These are phyloP conservation scores for Leccinum pachyderme DNA, from an alignment of 1,284 basidiomycete genomes.

Conservation along the genomic window DNA sequence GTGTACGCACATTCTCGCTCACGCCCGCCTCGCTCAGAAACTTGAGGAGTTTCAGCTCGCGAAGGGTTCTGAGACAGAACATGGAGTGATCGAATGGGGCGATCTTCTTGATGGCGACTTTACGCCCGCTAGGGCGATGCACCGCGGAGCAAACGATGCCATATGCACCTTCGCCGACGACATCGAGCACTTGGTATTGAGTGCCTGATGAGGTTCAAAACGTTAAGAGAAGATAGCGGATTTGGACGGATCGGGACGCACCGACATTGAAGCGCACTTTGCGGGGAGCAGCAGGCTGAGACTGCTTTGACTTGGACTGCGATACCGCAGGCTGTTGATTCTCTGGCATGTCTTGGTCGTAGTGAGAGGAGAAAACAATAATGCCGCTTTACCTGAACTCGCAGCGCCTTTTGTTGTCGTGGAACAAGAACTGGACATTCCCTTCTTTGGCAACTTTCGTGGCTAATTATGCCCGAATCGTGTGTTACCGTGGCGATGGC, in stretches of 20 bases:
- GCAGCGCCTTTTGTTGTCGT: slow-evolving; percentile 17
- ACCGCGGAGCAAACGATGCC: slow-evolving; percentile 89
- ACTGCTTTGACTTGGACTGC: slow-evolving; percentile 57
- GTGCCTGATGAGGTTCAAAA: slow-evolving; percentile 47
- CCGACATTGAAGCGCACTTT: slow-evolving; percentile 93
- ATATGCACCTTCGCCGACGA: slow-evolving; percentile 87
- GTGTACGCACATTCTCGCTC: slow-evolving; percentile 80
- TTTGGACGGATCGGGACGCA: slow-evolving; percentile 41
- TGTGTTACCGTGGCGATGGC: not conserved
- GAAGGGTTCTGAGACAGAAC: slow-evolving; percentile 84
- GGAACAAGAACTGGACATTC: slow-evolving; percentile 18
- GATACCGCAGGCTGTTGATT: slow-evolving; percentile 18
- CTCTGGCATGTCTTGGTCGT: slow-evolving; percentile 25
- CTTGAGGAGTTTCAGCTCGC: slow-evolving; percentile 87
- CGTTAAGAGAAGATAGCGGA: slow-evolving; percentile 1
- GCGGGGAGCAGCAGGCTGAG: slow-evolving; percentile 70
- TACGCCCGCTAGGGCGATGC: slow-evolving; percentile 75
- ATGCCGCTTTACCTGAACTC: slow-evolving; percentile 7
- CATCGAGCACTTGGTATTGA: slow-evolving; percentile 86
- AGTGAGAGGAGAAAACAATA: slow-evolving; percentile 12
- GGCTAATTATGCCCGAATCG: not conserved
- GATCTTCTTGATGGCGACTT: slow-evolving; percentile 91
- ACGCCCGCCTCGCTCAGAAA: slow-evolving; percentile 89
- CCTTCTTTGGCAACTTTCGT: slow-evolving; percentile 8
- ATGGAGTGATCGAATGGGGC: slow-evolving; percentile 91